Evolutionary conservation across 75 land plant genomes (phyloP), one percentile per base, ranked within the genome.

Genomic region (Azolla pinnata): DNA sequence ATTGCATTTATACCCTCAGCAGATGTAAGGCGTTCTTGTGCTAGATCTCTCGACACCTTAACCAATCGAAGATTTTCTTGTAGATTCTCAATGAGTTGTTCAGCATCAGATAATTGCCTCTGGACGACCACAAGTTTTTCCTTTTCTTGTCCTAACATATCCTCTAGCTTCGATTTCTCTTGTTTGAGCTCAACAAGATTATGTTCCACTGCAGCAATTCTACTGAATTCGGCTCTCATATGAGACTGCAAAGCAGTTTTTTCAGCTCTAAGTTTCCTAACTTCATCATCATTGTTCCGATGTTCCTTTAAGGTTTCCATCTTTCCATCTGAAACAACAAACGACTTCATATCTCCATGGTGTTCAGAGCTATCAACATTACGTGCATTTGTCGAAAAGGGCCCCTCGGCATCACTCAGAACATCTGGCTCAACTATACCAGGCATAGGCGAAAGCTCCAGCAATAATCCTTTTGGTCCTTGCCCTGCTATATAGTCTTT

Each of bases 171-270:
- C n/a, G 49, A 46, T 46, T 46, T 46, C 49, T 46, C 49, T 4
- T 17, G 49, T 14, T 46, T 18, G 3, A 46, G 17, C 14, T 46
- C 23, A 18, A 46, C 12, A 14, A 46, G 49, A 18, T 18, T 46
- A 18, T 46, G 23, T 46, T 46, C 49, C 4, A 46, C 49, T 46
- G n/a, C 21, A 14, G n/a, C 49, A 18, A 46, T 46, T 17, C 49
- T 46, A 17, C 49, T 46, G 21, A 46, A 14, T 23, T 46, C 49
- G n/a, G 49, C 49, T 17, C 21, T 46, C 49, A 46, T 46, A 23
- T 46, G 49, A 18, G 49, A 46, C 21, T 14, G 23, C n/a, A 46
- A 23, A 23, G 49, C 49, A 18, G 49, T 23, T 14, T 46, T 46
- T 23, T 46, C 49, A 46, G 49, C 49, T 2, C 49, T 18, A 46